Evolutionary conservation across 495 filamentous ascomycete genomes (phyloP).

Genomic region (Trichoderma erinaceum): DNA sequence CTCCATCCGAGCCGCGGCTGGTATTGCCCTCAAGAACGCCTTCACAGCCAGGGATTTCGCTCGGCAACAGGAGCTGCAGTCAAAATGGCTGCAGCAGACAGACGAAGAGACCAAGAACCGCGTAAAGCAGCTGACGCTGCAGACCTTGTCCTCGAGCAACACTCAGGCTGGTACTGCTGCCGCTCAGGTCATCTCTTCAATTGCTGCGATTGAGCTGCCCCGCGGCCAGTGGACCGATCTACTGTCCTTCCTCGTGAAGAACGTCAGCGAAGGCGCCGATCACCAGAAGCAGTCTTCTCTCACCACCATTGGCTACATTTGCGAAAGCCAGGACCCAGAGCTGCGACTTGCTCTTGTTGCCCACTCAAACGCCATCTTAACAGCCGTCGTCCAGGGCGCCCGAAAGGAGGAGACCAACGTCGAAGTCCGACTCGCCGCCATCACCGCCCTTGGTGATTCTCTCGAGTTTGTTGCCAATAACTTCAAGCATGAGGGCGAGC

Average conservation of each 20-base stretch:
- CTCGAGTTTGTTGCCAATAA: conserved; percentile 96
- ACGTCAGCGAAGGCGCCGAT: conserved; percentile 79
- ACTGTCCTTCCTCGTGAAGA: conserved; percentile 79
- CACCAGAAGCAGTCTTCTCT: conserved; percentile 90
- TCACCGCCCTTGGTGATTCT: conserved; percentile 91
- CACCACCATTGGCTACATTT: conserved; percentile 93
- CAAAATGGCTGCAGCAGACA: conserved; percentile 81
- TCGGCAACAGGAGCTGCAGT: conserved; percentile 79
- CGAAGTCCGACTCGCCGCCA: conserved; percentile 86
- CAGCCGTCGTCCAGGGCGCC: conserved; percentile 94
- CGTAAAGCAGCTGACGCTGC: conserved; percentile 81
- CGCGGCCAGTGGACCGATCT: conserved; percentile 93
- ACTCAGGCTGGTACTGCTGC: conserved; percentile 77
- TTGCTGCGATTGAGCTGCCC: conserved; percentile 91
- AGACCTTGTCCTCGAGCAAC: conserved; percentile 73
- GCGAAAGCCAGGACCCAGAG: conserved; percentile 86
- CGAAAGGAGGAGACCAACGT: conserved; percentile 87
- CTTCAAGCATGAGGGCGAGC: conserved; percentile 97
- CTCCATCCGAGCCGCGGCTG: conserved; percentile 84
- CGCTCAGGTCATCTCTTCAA: conserved; percentile 89
- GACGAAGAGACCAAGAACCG: conserved; percentile 69
- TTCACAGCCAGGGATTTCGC: conserved; percentile 86
- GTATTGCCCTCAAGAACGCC: conserved; percentile 94
- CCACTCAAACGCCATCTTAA: conserved; percentile 96
- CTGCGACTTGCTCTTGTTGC: conserved; percentile 71